Conservation (phyloP, 2,329 filamentous ascomycete species). For the Paraphoma sp. region DNA sequence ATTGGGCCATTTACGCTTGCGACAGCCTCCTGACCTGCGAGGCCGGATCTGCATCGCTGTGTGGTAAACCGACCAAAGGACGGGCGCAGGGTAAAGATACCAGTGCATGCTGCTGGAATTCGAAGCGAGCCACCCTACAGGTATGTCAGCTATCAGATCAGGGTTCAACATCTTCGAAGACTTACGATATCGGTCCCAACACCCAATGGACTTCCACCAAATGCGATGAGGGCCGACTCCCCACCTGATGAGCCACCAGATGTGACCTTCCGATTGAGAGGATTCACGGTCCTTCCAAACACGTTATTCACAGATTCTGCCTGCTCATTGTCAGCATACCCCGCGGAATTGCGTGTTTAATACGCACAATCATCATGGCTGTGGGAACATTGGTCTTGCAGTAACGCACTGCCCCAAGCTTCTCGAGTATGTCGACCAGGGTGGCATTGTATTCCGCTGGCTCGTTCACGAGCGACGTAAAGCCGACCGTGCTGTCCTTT, state of each 20-base stretch:
- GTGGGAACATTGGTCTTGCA: constrained; percentile 75
- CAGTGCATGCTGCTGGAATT: constrained; percentile 63
- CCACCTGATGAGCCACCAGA: constrained; percentile 72
- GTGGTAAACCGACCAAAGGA: constrained; percentile 68
- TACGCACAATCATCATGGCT: constrained; percentile 67
- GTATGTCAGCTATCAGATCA: constrained; percentile 6
- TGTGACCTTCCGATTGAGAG: constrained; percentile 64
- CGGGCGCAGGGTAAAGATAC: constrained; percentile 64
- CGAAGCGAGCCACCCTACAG: constrained; percentile 59
- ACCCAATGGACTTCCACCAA: constrained; percentile 66
- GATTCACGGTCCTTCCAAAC: constrained; percentile 69
- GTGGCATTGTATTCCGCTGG: constrained; percentile 64
- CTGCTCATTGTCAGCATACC: constrained; percentile 15
- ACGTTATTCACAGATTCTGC: constrained; percentile 71
- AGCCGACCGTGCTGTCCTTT: constrained; percentile 68
- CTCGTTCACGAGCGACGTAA: constrained; percentile 66
- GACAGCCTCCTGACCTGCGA: constrained; percentile 71
- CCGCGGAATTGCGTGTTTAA: background rate
- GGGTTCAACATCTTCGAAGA: background rate
- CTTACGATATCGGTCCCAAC: constrained; percentile 68
- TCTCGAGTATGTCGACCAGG: constrained; percentile 64
- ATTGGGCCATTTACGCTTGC: constrained; percentile 70
- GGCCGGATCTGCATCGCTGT: constrained; percentile 59
- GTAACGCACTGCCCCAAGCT: constrained; percentile 70
- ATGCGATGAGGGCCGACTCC: constrained; percentile 67